Evolutionary conservation across 805 yeast genomes (phyloP).

Genomic region (Wickerhamiella australiensis): DNA sequence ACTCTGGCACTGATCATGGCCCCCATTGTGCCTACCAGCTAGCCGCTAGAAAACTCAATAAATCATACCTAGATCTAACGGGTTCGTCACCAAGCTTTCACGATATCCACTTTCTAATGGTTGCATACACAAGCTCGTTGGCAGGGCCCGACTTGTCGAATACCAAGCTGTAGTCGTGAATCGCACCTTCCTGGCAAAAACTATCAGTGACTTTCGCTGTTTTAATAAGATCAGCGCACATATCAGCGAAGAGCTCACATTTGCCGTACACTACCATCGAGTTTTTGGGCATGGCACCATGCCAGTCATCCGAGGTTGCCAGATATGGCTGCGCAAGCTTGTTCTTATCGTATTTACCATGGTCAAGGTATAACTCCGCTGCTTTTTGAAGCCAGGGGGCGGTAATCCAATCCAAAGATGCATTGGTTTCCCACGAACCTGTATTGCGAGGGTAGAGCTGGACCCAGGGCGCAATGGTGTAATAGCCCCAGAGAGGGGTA

Average conservation of each 20-base stretch:
- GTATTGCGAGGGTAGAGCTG: not conserved
- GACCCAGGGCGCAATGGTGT: slow-evolving; percentile 1
- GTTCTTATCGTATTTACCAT: not conserved
- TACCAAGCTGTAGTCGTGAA: slow-evolving; percentile 5
- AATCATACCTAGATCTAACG: no score
- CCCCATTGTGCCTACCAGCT: no score
- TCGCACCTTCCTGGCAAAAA: not conserved
- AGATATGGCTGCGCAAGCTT: slow-evolving; percentile 1
- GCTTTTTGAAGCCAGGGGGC: not conserved
- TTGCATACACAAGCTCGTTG: not conserved
- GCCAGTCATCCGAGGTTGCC: slow-evolving; percentile 2
- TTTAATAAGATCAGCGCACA: not conserved
- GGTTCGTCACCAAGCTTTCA: not conserved
- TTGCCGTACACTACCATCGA: not conserved
- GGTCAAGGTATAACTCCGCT: not conserved
- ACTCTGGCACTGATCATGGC: no score
- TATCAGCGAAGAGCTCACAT: not conserved
- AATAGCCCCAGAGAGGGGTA: not conserved
- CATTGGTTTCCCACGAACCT: not conserved
- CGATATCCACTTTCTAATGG: not conserved
- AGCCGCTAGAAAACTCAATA: no score
- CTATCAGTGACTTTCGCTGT: not conserved
- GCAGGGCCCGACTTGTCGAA: not conserved
- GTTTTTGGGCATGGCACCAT: not conserved
- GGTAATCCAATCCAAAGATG: not conserved